These are phyloP conservation scores for Paramecium biaurelia DNA, from an alignment of 73 alveolate species.

Conservation along the genomic window DNA sequence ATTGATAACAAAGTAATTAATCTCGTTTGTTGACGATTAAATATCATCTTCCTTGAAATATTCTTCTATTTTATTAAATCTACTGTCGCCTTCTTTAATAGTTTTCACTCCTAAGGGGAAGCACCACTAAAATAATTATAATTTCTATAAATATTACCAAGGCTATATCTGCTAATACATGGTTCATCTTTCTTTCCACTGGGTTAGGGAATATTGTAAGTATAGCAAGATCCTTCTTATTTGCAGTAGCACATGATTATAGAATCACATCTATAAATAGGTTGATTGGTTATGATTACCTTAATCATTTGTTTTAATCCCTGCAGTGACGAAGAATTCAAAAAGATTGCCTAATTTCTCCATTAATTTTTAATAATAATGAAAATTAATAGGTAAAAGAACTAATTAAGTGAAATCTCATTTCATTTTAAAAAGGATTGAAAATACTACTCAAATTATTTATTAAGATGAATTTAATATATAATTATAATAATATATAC, in stretches of 20 bases:
- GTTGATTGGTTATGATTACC: background rate
- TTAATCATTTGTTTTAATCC: conserved; percentile 19
- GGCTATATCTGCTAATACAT: background rate
- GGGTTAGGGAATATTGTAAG: conserved; percentile 46
- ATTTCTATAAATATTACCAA: background rate
- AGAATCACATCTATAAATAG: background rate
- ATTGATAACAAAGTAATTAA: conserved; percentile 29
- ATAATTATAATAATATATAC: background rate
- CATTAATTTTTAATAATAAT: background rate
- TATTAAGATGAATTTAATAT: background rate
- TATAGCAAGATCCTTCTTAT: conserved; percentile 31
- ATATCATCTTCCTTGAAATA: conserved; percentile 30
- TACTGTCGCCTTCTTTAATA: background rate
- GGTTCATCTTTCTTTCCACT: conserved; percentile 50
- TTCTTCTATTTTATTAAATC: conserved; percentile 20
- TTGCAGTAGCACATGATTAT: background rate
- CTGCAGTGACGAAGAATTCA: conserved; percentile 52
- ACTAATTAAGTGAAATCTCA: background rate
- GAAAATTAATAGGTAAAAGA: background rate
- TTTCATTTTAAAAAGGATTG: background rate
- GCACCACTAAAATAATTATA: conserved; percentile 24
- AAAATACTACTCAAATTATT: background rate
- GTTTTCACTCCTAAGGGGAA: conserved; percentile 43
- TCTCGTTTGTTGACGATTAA: background rate
- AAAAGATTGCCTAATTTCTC: conserved; percentile 47